Base-by-base conservation (phyloP, 306 rosid genomes). In the Pyrus pyrifolia region DNA sequence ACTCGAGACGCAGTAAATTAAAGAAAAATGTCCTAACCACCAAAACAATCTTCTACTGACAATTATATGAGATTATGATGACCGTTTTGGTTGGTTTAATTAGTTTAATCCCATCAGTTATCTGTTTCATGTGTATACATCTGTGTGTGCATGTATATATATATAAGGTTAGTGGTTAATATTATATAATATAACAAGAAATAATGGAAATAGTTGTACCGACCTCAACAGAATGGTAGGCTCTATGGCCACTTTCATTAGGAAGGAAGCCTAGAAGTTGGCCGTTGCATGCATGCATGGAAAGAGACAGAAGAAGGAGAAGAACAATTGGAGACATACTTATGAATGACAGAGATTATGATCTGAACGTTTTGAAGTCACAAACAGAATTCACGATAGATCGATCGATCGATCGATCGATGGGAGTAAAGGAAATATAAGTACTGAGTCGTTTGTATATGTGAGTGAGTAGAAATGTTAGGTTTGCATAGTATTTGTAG, bases 261-360 rank as follows among this genome's bases (percentile, higher is more conserved):
- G 17, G 38, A 13, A 62, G 15, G 40, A 67, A 75, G 78, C 30
- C 59, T 23, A 78, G 79, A 76, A 64, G 86, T 46, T 87, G 81
- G 46, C 90, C 85, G 46, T 80, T 75, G 86, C 87, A 87, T 87
- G 94, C 96, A 91, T 87, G 90, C 86, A 89, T 71, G 74, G 81
- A 74, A 71, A 89, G 71, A 60, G 80, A 74, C 5, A 89, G 79
- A 52, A 88, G 63, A 78, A 78, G 12, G 67, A 87, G 33, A 40
- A 60, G 25, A 64, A 73, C 9, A 63, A 66, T 42, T 68, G 81
- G 83, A 86, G 88, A 60, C 96, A 91, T 88, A 80, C 66, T 75
- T 68, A 42, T n/a, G 19, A 70, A 1, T 55, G 53, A 49, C 31
- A 64, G 9, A 71, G 75, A 18, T 55, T n/a, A 14, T 8, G 35